Evolutionary conservation across 495 filamentous ascomycete genomes (phyloP).

Genomic region (Platismatia glauca): DNA sequence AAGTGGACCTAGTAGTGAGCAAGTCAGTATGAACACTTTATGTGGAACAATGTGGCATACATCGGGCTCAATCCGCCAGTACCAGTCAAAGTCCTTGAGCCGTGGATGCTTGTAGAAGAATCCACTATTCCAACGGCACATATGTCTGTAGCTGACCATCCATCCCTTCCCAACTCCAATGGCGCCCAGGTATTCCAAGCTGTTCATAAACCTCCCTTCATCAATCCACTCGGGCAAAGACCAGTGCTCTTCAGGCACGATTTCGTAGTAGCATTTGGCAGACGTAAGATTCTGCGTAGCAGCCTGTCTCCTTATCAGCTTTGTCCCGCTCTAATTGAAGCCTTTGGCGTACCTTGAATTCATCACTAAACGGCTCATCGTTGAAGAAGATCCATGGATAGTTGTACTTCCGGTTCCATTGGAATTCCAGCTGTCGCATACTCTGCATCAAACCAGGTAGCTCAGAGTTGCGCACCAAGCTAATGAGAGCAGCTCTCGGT

Average conservation of each 20-base stretch:
- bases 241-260: constrained; percentile 42
- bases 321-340: constrained; percentile 1
- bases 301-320: constrained; percentile 17
- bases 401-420: constrained; percentile 33
- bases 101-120: constrained; percentile 81
- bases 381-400: constrained; percentile 37
- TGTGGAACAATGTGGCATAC: constrained; percentile 24
- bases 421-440: constrained; percentile 33
- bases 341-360: constrained; percentile 27
- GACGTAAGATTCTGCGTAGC: constrained; percentile 31
- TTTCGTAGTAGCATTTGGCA: constrained; percentile 29
- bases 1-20: constrained; percentile 16
- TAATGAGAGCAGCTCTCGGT: constrained; percentile 30
- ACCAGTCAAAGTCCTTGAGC: constrained; percentile 61
- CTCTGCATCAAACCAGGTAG: constrained; percentile 31
- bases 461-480: constrained; percentile 31
- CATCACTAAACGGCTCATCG: constrained; percentile 32
- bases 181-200: constrained; percentile 42
- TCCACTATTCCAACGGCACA: constrained; percentile 86
- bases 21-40: constrained; percentile 33
- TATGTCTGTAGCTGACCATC: constrained; percentile 60
- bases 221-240: constrained; percentile 47
- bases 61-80: constrained; percentile 85
- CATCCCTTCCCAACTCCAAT: constrained; percentile 48
- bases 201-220: constrained; percentile 45